Percentiles rank a stretch among this genome's conserved stretches.
Evolutionary conservation across 805 yeast genomes (phyloP).

Genomic region (Komagataella phaffii): DNA sequence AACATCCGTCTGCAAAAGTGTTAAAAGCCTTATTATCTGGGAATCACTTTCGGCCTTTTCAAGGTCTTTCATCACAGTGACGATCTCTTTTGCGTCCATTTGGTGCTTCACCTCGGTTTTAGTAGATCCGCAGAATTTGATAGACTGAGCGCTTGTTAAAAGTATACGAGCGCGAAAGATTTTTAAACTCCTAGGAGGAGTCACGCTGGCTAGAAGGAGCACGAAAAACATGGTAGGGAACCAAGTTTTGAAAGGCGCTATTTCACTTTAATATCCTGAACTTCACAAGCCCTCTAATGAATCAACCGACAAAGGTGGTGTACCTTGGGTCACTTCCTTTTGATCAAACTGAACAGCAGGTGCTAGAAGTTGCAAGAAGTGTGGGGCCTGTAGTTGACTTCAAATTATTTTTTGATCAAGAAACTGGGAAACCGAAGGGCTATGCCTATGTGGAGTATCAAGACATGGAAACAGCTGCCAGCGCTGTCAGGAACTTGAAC

Average conservation of each 20-base stretch:
- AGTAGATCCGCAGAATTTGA: neutral
- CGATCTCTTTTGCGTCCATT: constrained; percentile 68
- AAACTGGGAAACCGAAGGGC: constrained; percentile 85
- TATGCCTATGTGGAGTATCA: constrained; percentile 75
- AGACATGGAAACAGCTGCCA: constrained; percentile 71
- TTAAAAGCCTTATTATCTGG: constrained; percentile 53
- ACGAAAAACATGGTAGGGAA: neutral
- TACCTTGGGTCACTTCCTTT: constrained; percentile 84
- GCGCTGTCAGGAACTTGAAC: constrained; percentile 82
- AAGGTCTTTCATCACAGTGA: constrained; percentile 51
- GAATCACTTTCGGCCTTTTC: constrained; percentile 61
- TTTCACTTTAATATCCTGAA: neutral
- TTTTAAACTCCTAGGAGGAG: neutral
- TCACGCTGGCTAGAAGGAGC: neutral
- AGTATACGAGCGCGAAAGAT: neutral
- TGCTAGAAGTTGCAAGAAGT: constrained; percentile 70
- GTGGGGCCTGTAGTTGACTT: constrained; percentile 79
- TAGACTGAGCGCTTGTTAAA: neutral
- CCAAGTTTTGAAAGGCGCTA: neutral
- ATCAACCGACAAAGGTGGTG: constrained; percentile 29
- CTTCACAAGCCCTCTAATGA: neutral
- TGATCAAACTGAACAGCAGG: constrained; percentile 89
- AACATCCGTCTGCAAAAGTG: constrained; percentile 53
- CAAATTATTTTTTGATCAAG: constrained; percentile 72
- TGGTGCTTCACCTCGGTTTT: neutral